Conservation (phyloP, 2,329 filamentous ascomycete species). For the Lachnellula suecica region DNA sequence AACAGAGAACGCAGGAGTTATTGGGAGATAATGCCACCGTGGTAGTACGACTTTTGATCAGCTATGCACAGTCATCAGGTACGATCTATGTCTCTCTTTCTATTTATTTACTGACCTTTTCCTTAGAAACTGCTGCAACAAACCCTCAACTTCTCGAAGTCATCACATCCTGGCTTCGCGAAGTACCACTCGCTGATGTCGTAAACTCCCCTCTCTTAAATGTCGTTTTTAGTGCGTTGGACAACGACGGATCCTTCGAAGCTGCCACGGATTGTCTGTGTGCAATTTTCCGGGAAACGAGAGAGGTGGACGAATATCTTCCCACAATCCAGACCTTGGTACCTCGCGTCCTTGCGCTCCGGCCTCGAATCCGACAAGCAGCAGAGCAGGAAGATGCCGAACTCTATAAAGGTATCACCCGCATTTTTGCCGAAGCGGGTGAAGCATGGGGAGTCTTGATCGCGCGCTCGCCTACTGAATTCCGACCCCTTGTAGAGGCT, state of each 20-base stretch:
- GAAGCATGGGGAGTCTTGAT: constrained; percentile 94
- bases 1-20: constrained; percentile 80
- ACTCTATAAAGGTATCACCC: constrained; percentile 82
- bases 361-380: constrained; percentile 71
- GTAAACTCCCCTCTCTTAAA: constrained; percentile 83
- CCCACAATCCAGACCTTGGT: constrained; percentile 80
- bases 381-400: constrained; percentile 83
- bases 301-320: constrained; percentile 88
- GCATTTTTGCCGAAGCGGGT: constrained; percentile 88
- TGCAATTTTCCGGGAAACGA: constrained; percentile 86
- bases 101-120: constrained; percentile 21
- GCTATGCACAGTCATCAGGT: constrained; percentile 91
- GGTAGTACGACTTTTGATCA: constrained; percentile 82
- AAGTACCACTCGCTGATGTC: constrained; percentile 81
- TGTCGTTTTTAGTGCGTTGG: constrained; percentile 74
- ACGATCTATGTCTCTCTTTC: constrained; percentile 37
- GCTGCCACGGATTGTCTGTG: constrained; percentile 91
- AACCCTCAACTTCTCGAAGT: constrained; percentile 93
- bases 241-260: constrained; percentile 76
- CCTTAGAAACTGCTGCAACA: constrained; percentile 68
- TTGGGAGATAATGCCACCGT: constrained; percentile 86
- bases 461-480: constrained; percentile 77
- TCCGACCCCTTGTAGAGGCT: constrained; percentile 81
- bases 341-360: constrained; percentile 74
- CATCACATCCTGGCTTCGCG: constrained; percentile 93